Conservation (phyloP, 768 basidiomycete genomes). For the Agaricus sinodeliciosus region DNA sequence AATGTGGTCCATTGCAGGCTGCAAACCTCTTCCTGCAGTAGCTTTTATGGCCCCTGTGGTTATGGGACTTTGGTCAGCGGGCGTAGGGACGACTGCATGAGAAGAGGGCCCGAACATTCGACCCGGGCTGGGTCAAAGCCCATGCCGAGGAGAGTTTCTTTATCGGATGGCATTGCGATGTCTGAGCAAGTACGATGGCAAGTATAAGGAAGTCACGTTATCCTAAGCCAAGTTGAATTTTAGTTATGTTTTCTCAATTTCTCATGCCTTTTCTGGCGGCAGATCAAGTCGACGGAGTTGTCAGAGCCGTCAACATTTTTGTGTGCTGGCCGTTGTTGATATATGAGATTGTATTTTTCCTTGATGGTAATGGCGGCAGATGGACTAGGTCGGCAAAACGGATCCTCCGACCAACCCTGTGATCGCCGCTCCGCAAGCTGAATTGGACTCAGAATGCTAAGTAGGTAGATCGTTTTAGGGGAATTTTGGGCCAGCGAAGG, state of each 20-base stretch:
- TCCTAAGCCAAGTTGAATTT: not conserved
- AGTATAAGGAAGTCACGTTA: conserved; percentile 4
- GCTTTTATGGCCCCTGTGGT: conserved; percentile 80
- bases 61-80: conserved; percentile 4
- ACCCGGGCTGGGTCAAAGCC: conserved; percentile 82
- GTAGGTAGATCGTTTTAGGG: too few relatives aligned
- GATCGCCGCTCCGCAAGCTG: not conserved
- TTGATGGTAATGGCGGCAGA: not conserved
- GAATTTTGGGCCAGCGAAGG: too few relatives aligned
- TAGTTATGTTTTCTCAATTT: not conserved
- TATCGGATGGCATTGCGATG: conserved; percentile 47
- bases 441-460: too few relatives aligned
- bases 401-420: not conserved
- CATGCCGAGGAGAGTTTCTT: conserved; percentile 74
- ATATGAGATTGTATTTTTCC: not conserved
- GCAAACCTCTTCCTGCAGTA: conserved; percentile 77
- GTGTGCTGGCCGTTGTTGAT: too few relatives aligned
- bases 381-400: not conserved
- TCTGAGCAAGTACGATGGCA: not conserved
- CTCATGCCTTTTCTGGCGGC: not conserved
- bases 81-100: conserved; percentile 10
- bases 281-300: too few relatives aligned
- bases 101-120: conserved; percentile 55
- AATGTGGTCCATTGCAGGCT: conserved; percentile 88
- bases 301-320: too few relatives aligned